Evolutionary conservation across 148 eudicot genomes (phyloP), one percentile per base, ranked within the genome.

Genomic region (Fagopyrum esculentum): DNA sequence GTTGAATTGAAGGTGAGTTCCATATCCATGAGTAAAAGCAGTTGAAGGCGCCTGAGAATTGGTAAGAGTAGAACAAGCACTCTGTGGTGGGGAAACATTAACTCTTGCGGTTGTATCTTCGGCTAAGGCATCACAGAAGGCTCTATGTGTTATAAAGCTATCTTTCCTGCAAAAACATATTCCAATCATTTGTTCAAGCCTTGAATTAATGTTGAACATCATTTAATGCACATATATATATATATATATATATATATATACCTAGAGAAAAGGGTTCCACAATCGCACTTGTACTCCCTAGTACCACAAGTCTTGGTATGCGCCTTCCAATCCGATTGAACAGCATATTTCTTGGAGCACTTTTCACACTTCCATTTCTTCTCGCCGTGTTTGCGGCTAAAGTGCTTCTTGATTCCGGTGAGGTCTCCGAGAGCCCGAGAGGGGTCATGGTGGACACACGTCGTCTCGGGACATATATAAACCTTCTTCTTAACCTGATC

Each of bases 231-330:
- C 0, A 52, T 30, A 45, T 4, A 72, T 13, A 49, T 35, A 22
- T 47, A n/a, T n/a, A n/a, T n/a, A n/a, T n/a, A 52, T 30, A 45
- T 4, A 72, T 13, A 71, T 73, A 64, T 70, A 48, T 81, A 93
- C 98, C 98, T 91, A 83, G 98, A 91, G 77, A 93, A 93, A 43
- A 93, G 98, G 15, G 94, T 93, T 68, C 98, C 98, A 82, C 98
- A 93, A 83, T 93, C 98, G 75, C 98, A 93, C 71, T 93, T 93
- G 61, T 93, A 93, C 90, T 93, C 98, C 44, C 97, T 88, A 57
- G 97, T 91, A 22, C 98, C 98, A 73, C 98, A 93, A 43, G 92
- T 93, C 82, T 93, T 93, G 5, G 92, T 73, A 77, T 93, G 98
- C 52, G 98, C 98, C 78, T 93, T 92, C 97, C 97, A 92, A 77